Conservation (phyloP, 1,284 basidiomycete genomes). For the Hemileia vastatrix region DNA sequence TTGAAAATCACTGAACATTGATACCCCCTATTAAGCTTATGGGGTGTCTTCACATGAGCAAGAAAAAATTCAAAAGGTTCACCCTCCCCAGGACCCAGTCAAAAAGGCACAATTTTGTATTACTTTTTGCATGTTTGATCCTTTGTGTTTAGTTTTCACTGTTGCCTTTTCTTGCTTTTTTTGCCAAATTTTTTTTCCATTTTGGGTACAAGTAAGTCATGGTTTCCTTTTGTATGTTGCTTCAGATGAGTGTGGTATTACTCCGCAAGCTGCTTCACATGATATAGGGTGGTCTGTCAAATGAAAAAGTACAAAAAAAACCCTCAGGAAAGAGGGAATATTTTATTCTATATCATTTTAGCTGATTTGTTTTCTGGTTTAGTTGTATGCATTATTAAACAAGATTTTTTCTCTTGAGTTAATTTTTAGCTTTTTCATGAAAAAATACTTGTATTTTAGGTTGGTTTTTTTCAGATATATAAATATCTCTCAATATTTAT, state of each 20-base stretch:
- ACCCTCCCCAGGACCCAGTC: neutral
- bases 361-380: neutral
- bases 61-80: neutral
- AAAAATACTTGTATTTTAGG: neutral
- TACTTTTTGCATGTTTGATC: too few species aligned
- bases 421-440: slow-evolving; percentile 2
- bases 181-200: too few species aligned
- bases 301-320: neutral
- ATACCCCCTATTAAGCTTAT: too few species aligned
- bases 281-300: neutral
- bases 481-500: neutral
- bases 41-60: neutral
- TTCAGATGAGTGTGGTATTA: slow-evolving; percentile 5
- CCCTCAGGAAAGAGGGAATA: neutral
- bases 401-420: neutral
- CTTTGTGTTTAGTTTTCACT: too few species aligned
- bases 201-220: too few species aligned
- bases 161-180: too few species aligned
- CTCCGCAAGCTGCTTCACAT: neutral
- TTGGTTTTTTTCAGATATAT: neutral
- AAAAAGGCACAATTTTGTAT: too few species aligned
- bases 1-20: too few species aligned
- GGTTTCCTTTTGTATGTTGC: too few species aligned
- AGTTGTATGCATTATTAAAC: neutral
- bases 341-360: neutral